Evolutionary conservation across 2,329 filamentous ascomycete genomes (phyloP).

Genomic region (Monilinia polystroma): DNA sequence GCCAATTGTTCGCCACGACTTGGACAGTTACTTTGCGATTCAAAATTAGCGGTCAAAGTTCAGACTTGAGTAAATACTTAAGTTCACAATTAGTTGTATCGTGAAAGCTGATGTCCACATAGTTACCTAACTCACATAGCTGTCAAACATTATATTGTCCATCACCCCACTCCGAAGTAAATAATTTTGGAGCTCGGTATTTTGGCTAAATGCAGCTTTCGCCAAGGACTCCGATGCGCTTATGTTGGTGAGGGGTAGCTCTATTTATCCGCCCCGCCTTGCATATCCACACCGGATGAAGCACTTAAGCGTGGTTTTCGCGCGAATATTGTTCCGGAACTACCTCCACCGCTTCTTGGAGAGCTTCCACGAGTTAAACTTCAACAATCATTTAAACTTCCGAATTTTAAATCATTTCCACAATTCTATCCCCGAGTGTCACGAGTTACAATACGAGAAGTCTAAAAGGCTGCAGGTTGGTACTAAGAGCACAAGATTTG

Average conservation of each 20-base stretch:
- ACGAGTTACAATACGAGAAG: conserved; percentile 10
- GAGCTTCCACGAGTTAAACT: conserved; percentile 20
- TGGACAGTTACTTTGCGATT: background rate
- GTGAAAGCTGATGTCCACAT: background rate
- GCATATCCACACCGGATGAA: conserved; percentile 9
- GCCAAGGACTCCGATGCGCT: conserved; percentile 18
- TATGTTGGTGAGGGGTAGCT: conserved; percentile 14
- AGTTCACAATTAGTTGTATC: background rate
- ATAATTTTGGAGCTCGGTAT: background rate
- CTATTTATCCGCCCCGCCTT: conserved; percentile 18
- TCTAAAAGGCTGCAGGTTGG: conserved; percentile 15
- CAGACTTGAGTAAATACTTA: background rate
- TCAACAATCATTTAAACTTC: background rate
- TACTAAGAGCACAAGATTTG: conserved; percentile 9
- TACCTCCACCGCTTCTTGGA: background rate
- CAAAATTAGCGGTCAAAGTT: background rate
- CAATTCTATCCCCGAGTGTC: background rate
- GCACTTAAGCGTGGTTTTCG: conserved; percentile 1
- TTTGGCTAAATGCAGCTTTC: conserved; percentile 20
- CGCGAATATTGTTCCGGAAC: conserved; percentile 23
- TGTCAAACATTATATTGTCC: conserved; percentile 1
- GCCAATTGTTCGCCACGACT: background rate
- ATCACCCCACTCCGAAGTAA: conserved; percentile 5
- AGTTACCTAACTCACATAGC: background rate
- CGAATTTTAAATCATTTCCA: background rate